Evolutionary conservation across 352 stramenopile genomes (phyloP).

Genomic region (Globisporangium splendens): DNA sequence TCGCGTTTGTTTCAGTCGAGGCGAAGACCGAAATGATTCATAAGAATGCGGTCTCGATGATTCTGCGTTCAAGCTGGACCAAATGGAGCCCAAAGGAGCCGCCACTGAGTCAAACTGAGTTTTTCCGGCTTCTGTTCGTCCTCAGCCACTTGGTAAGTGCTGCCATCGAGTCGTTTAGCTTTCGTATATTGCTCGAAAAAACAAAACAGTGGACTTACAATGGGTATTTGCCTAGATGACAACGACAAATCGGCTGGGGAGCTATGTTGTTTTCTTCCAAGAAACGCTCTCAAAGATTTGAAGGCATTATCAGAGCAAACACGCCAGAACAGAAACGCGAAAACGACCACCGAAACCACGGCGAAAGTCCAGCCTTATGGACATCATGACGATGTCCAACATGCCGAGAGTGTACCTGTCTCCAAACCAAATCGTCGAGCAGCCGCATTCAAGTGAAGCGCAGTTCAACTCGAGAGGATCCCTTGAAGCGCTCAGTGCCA

Average conservation of each 20-base stretch:
- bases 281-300: slow-evolving; percentile 60
- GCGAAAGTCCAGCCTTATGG: slow-evolving; percentile 31
- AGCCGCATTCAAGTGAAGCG: slow-evolving; percentile 2
- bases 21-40: slow-evolving; percentile 74
- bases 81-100: slow-evolving; percentile 63
- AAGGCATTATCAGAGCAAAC: slow-evolving; percentile 45
- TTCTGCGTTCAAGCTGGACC: slow-evolving; percentile 60
- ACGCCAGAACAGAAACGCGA: slow-evolving; percentile 12
- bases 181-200: background rate
- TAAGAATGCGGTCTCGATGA: slow-evolving; percentile 79
- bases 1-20: slow-evolving; percentile 68
- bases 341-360: slow-evolving; percentile 23
- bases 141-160: slow-evolving; percentile 69
- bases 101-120: slow-evolving; percentile 51
- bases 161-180: too few relatives aligned
- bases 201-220: background rate
- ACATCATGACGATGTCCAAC: slow-evolving; percentile 18
- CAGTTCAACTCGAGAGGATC: slow-evolving; percentile 10
- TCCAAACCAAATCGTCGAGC: slow-evolving; percentile 9
- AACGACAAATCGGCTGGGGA: slow-evolving; percentile 50
- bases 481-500: slow-evolving; percentile 22
- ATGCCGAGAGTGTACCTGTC: slow-evolving; percentile 2
- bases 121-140: slow-evolving; percentile 66
- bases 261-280: slow-evolving; percentile 78
- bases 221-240: slow-evolving; percentile 47